Conservation (phyloP, 768 basidiomycete genomes). For the Boletellus sp. region DNA sequence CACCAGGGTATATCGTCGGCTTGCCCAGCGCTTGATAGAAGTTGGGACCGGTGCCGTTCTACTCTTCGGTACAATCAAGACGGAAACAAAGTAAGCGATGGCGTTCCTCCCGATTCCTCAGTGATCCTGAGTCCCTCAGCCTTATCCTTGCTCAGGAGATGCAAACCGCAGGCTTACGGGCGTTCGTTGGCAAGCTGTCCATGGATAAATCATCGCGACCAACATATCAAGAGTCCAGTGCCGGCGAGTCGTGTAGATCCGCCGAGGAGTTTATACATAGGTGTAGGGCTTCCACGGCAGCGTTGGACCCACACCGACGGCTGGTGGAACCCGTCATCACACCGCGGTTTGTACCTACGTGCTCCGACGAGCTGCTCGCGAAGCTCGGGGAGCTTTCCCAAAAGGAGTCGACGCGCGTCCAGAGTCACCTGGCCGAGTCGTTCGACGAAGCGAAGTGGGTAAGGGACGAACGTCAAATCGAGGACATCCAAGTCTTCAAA, state of each 20-base stretch:
- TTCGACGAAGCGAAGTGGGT: slow-evolving; percentile 76
- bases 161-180: slow-evolving; percentile 67
- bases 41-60: slow-evolving; percentile 75
- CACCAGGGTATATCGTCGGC: slow-evolving; percentile 57
- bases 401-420: slow-evolving; percentile 49
- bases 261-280: slow-evolving; percentile 54
- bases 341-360: slow-evolving; percentile 88
- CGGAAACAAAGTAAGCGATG: slow-evolving; percentile 69
- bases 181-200: slow-evolving; percentile 85
- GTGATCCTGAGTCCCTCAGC: slow-evolving; percentile 35
- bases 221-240: slow-evolving; percentile 65
- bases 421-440: slow-evolving; percentile 83
- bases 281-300: slow-evolving; percentile 40
- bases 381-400: slow-evolving; percentile 58
- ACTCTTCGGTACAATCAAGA: slow-evolving; percentile 81
- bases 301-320: slow-evolving; percentile 41
- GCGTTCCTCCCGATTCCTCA: not conserved
- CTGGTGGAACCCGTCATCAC: slow-evolving; percentile 82
- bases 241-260: slow-evolving; percentile 45
- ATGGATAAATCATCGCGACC: slow-evolving; percentile 79
- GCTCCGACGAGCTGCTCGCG: slow-evolving; percentile 64
- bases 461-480: slow-evolving; percentile 48
- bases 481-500: slow-evolving; percentile 77
- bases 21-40: slow-evolving; percentile 63
- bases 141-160: slow-evolving; percentile 75